Evolutionary conservation across 768 basidiomycete species (phyloP), one percentile per base, ranked within the genome.

Genomic region (Suillus ampliporus): DNA sequence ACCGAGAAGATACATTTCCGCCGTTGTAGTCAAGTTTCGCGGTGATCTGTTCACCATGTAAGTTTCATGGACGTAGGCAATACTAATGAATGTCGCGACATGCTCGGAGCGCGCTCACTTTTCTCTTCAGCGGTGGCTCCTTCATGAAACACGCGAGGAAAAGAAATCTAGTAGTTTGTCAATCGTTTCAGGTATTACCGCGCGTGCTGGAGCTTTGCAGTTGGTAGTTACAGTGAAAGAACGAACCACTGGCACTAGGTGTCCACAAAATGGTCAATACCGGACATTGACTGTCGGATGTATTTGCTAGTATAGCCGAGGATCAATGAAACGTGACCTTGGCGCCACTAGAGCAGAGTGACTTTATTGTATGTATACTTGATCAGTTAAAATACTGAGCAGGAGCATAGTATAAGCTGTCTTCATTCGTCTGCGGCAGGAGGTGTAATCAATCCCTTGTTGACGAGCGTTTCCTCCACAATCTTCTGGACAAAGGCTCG

Each of bases 401-500:
- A 31, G 31, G 31, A 31, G 31, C 4, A 31, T 31, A 31, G 6
- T 31, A 31, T 3, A 31, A 31, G 31, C 31, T 31, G 31, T 31
- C n/a, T 13, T 48, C 28, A n/a, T 48, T 19, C 13, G n/a, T 47
- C 58, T 35, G n/a, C 19, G 21, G n/a, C 19, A 34, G 57, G 5
- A 47, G 44, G 50, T 31, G 34, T 79, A 82, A 68, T 84, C n/a
- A n/a, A n/a, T 81, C 80, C 82, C 64, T 84, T 83, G 72, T 80
- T 81, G 31, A 66, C 76, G 63, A 90, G 69, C 7, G 84, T 79
- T 23, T 84, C 81, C 65, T 85, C 80, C 9, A 90, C 89, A 4
- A 85, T 76, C 66, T 79, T 85, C 71, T 86, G 85, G 38, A 92
- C 80, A 71, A 86, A 58, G 17, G 68, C 74, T 56, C 78, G 77